A percentile compares a stretch with the other conserved stretches of the same genome.
These are phyloP conservation scores for Saccharomycopsis selenospora DNA, from an alignment of 805 yeast genomes.

Conservation along the genomic window DNA sequence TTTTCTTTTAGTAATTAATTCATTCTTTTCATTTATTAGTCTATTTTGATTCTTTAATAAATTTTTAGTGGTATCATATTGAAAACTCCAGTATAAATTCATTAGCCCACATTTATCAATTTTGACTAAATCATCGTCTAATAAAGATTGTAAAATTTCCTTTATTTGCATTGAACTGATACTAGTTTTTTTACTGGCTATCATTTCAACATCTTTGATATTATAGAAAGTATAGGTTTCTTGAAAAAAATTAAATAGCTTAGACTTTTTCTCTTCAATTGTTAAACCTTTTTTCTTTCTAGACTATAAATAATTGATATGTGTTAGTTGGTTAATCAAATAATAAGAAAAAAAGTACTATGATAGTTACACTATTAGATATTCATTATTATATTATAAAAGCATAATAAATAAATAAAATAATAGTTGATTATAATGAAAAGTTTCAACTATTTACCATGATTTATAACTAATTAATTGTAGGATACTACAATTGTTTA, in stretches of 20 bases:
- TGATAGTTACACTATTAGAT: too few relatives aligned
- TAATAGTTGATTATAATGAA: too few relatives aligned
- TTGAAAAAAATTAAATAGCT: conserved; percentile 35
- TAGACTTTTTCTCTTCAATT: conserved; percentile 35
- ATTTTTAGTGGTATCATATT: conserved; percentile 24
- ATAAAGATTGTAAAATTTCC: conserved; percentile 38
- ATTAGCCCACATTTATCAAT: conserved; percentile 50
- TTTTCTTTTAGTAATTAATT: neutral
- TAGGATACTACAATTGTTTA: too few relatives aligned
- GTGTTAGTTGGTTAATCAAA: too few relatives aligned
- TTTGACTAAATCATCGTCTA: conserved; percentile 43
- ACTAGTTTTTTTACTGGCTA: conserved; percentile 40
- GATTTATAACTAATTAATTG: too few relatives aligned
- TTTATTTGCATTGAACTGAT: conserved; percentile 50
- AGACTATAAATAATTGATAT: too few relatives aligned
- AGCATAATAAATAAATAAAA: too few relatives aligned
- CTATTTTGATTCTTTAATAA: conserved; percentile 13
- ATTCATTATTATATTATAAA: too few relatives aligned
- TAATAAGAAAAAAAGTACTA: too few relatives aligned
- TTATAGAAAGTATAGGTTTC: conserved; percentile 36
- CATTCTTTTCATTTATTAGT: neutral
- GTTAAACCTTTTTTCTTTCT: conserved; percentile 30
- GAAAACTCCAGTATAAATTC: conserved; percentile 46
- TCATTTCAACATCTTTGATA: conserved; percentile 45
- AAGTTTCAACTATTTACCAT: too few relatives aligned